Base-by-base conservation (phyloP, 192 early-diverging fungal species). In the Gigaspora rosea region DNA sequence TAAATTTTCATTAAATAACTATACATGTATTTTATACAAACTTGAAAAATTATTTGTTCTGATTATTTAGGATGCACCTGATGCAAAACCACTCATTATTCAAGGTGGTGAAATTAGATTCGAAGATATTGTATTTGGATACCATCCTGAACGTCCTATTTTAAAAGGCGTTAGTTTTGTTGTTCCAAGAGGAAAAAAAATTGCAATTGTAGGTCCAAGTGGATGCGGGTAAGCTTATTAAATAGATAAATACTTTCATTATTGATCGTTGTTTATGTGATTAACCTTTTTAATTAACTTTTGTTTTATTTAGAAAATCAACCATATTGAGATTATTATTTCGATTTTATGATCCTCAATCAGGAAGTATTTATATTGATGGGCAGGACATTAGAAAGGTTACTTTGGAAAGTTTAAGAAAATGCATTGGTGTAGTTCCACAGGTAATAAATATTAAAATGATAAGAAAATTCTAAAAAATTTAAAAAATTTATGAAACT, bases 201-300 rank as follows among this genome's bases (percentile, higher is more conserved):
- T 94, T 27, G 98, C 97, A 13, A 91, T 99, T 82, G 97, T 98
- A 0, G 97, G 97, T 0, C 95, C 95, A 2, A 91, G 89, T 80
- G 98, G 98, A 2, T 96, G 96, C 75, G 98, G 96, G 82, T 70
- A 92, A 90, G 78, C 84, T 74, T 61, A 18, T 48, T 41, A 27
- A 27, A 27, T 27, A 27, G 27, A 27, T 27, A 0, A 27, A 27
- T 27, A 27, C 20, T 41, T n/a, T 77, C 0, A 69, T 27, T 62
- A 58, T 63, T 58, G 68, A 10, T 85, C 77, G 68, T 81, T 78
- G 10, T 80, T 79, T 32, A 76, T 86, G 9, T 67, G 78, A 41
- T 83, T 80, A 56, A 56, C 11, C 4, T 84, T 6, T 79, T 82
- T 52, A 27, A 27, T 27, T 27, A 27, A 27, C 27, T 84, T 81